Evolutionary conservation across 768 basidiomycete genomes (phyloP), one percentile per base, ranked within the genome.

Genomic region (Boletus sp.): DNA sequence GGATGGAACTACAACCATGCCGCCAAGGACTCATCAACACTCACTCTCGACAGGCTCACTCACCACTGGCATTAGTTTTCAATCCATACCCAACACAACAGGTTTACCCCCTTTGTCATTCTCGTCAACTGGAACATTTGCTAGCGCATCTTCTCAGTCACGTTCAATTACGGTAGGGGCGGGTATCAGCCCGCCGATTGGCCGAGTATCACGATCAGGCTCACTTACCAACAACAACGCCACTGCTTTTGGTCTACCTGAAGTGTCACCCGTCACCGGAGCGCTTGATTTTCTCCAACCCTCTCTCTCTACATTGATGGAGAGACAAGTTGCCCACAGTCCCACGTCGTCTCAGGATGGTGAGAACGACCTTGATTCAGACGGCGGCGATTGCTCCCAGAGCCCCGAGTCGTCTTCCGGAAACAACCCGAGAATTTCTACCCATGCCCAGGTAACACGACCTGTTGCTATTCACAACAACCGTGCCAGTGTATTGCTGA

Each of bases 191-290:
- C 69, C 71, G 3, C 69, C 73, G 32, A 74, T 83, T 52, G 83
- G 83, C 33, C 75, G 83, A 56, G 78, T 84, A 74, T 81, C 81
- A 41, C 78, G 83, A 45, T 84, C 83, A 28, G 79, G 82, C 50
- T 85, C 83, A 24, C 76, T 84, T 55, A 80, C 75, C 47, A 79
- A 77, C 33, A 67, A 75, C 56, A 80, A 73, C 56, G 58, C 75
- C 4, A 78, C 77, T 62, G 54, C 70, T 11, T 78, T 75, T 56
- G 68, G 72, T 71, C 64, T 72, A n/a, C 63, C 73, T 28, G 64
- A 70, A 42, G 62, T 71, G 17, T 61, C 68, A n/a, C 41, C 64
- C 24, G 56, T 42, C n/a, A 51, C 58, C 14, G 68, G 62, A 9
- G 67, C 72, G 1, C 62, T 73, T 2, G 72, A 72, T 54, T 72